phyloP scores from a whole-genome alignment of 768 basidiomycete genomes.

The Psilocybe sp. region DNA sequence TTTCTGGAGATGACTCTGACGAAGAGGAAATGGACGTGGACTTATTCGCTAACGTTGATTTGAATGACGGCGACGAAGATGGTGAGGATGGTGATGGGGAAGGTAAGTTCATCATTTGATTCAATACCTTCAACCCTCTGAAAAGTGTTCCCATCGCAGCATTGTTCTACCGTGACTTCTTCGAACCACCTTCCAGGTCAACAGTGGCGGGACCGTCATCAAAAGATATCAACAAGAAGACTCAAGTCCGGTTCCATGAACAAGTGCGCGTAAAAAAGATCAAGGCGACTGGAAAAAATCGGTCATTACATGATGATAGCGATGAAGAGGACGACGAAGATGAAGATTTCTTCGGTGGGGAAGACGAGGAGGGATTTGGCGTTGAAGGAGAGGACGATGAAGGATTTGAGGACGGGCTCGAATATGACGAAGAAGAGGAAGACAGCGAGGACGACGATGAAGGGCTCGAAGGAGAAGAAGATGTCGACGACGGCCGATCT shows the following conservation, averaged over 20 bases:
- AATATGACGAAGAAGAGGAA: slow-evolving; percentile 26
- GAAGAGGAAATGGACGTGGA: slow-evolving; percentile 60
- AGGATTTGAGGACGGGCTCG: slow-evolving; percentile 11
- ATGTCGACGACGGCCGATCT: slow-evolving; percentile 4
- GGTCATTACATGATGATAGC: slow-evolving; percentile 46
- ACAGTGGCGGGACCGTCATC: slow-evolving; percentile 12
- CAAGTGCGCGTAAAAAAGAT: slow-evolving; percentile 82
- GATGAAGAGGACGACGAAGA: slow-evolving; percentile 32
- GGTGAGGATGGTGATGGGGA: slow-evolving; percentile 38
- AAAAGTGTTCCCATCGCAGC: slow-evolving; percentile 34
- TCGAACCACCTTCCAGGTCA: slow-evolving; percentile 52
- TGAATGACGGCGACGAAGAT: slow-evolving; percentile 38
- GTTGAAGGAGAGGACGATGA: slow-evolving; percentile 21
- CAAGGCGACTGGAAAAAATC: slow-evolving; percentile 64
- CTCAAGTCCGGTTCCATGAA: slow-evolving; percentile 76
- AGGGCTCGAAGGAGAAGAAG: slow-evolving; percentile 32
- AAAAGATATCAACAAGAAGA: slow-evolving; percentile 16
- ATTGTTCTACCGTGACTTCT: slow-evolving; percentile 76
- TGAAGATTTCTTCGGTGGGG: slow-evolving; percentile 23
- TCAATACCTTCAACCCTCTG: background rate
- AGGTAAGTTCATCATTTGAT: slow-evolving; percentile 31
- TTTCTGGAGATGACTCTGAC: slow-evolving; percentile 50
- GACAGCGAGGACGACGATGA: slow-evolving; percentile 55
- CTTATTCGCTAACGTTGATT: slow-evolving; percentile 62
- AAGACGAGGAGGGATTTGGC: slow-evolving; percentile 24